Evolutionary conservation across 345 rosid species (phyloP), one percentile per base, ranked within the genome.

Genomic region (Geranium brycei): DNA sequence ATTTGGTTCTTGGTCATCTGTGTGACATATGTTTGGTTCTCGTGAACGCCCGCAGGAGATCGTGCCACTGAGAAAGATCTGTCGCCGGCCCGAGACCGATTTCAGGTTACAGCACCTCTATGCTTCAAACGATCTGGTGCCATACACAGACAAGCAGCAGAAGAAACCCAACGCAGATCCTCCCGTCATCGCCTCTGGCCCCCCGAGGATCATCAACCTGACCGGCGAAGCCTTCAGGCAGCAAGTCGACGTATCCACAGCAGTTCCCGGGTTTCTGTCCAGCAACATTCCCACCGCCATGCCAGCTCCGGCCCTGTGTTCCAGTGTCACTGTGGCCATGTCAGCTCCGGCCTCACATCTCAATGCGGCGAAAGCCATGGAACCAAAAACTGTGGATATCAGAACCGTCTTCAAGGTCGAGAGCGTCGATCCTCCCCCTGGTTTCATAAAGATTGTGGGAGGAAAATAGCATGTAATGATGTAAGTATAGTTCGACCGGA

Each of bases 1-100:
- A n/a, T n/a, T 14, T 5, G 59, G 51, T 32, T 19, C 47, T 61
- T 57, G 65, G 10, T 19, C n/a, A 31, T 3, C 4, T 1, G 19
- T 19, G 17, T 23, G 28, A 51, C 28, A 17, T 60, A 47, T 17
- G n/a, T 7, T 69, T 66, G 66, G 7, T 57, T n/a, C 19, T 31
- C 16, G 12, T 18, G 5, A 17, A 51, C 58, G 66, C 65, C 62
- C 64, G 61, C 91, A 95, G 99, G 99, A 95, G 80, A 88, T 95
- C 61, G 99, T 95, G 79, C 97, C 97, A 12, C 71, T 95, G 66
- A 84, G 93, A 70, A 95, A 95, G 80, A 72, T 95, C 62, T 95
- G 99, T 65, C 85, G 99, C 47, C 84, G 99, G 76, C 95, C 99
- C 5, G 99, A 91, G 79, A 95, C 99, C 28, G 97, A 95, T 76